phyloP scores from a whole-genome alignment of 352 stramenopile genomes.

The Globisporangium orthogonon region DNA sequence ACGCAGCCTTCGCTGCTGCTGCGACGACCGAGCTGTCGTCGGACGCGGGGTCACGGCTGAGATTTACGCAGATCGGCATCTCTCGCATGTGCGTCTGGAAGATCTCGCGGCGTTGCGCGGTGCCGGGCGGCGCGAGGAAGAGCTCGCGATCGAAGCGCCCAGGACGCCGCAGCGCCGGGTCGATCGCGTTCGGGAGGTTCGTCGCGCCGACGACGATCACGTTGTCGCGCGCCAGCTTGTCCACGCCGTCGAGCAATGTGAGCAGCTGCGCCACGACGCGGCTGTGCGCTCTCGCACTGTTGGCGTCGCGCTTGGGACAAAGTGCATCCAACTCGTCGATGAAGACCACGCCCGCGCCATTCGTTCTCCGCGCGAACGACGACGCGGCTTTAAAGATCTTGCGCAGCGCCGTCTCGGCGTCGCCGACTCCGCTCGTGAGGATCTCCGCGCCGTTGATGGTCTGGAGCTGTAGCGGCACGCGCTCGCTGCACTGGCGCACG shows the following conservation, averaged over 20 bases:
- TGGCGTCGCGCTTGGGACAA: slow-evolving; percentile 87
- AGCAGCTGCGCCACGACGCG: slow-evolving; percentile 93
- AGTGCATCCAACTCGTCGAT: slow-evolving; percentile 96
- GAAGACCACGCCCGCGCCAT: slow-evolving; percentile 81
- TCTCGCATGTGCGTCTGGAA: slow-evolving; percentile 50
- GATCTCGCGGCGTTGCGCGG: slow-evolving; percentile 41
- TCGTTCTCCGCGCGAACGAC: slow-evolving; percentile 15
- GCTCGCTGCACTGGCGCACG: slow-evolving; percentile 45
- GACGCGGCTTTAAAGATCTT: slow-evolving; percentile 44
- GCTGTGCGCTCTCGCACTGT: slow-evolving; percentile 39
- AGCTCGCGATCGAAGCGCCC: slow-evolving; percentile 82
- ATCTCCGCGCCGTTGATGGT: slow-evolving; percentile 82
- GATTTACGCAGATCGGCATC: slow-evolving; percentile 25
- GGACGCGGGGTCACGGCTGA: background rate
- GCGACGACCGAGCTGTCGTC: slow-evolving; percentile 4
- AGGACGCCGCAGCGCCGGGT: slow-evolving; percentile 63
- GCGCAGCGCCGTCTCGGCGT: slow-evolving; percentile 61
- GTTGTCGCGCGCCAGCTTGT: slow-evolving; percentile 59
- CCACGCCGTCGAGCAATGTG: slow-evolving; percentile 92
- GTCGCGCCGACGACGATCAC: slow-evolving; percentile 94
- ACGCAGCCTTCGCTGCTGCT: background rate
- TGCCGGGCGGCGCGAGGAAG: slow-evolving; percentile 44
- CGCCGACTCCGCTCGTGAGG: slow-evolving; percentile 61
- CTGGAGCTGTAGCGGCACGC: slow-evolving; percentile 42
- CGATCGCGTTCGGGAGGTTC: slow-evolving; percentile 92